A percentile compares a stretch with the other conserved stretches of the same genome.
Conservation (phyloP, 441 rosid genomes). For the Populus hybrid region DNA sequence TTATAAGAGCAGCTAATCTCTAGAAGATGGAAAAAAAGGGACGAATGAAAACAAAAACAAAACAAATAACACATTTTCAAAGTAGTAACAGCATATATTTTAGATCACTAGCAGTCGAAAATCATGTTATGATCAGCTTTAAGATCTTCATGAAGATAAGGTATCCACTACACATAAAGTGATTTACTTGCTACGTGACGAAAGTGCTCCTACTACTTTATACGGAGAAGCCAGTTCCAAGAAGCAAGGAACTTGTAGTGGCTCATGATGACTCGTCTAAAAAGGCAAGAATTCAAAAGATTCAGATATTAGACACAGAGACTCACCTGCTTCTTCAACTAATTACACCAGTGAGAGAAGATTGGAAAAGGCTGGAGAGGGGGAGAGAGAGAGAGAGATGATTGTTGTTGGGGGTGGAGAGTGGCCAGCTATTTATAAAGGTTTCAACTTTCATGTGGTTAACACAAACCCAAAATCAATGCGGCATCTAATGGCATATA, state of each 20-base stretch:
- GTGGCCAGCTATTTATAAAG: not conserved
- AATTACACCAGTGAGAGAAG: not conserved
- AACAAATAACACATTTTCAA: too few species aligned
- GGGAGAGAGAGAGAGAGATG: not conserved
- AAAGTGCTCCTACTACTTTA: not conserved
- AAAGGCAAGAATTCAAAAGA: not conserved
- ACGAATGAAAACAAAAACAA: too few species aligned
- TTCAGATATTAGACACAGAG: not conserved
- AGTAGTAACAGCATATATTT: too few species aligned
- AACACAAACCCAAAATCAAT: not conserved
- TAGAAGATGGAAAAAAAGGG: not conserved
- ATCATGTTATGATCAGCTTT: too few species aligned
- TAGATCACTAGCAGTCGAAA: too few species aligned
- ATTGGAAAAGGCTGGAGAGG: not conserved
- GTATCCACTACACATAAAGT: not conserved
- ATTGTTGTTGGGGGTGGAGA: not conserved
- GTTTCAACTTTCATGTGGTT: not conserved
- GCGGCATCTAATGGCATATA: not conserved
- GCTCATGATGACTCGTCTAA: not conserved
- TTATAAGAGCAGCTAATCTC: not conserved
- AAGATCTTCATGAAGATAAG: too few species aligned
- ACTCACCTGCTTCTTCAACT: constrained; percentile 19
- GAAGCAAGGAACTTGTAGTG: not conserved
- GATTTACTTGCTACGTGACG: not conserved
- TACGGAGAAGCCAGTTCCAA: not conserved